These are phyloP conservation scores for Cornus suecica DNA, from an alignment of 148 eudicot genomes.

Conservation along the genomic window DNA sequence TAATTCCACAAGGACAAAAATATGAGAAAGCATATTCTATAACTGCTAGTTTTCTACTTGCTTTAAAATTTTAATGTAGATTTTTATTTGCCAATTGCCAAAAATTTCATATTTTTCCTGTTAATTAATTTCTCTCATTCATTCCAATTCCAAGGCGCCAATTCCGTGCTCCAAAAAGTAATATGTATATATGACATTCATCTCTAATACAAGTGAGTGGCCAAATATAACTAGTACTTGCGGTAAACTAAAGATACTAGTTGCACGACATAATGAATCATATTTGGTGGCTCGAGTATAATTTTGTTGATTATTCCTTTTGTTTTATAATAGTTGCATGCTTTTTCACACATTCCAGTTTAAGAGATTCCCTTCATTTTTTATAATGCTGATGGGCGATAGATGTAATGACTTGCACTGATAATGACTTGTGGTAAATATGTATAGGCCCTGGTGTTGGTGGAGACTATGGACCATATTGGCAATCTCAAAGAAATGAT, in stretches of 20 bases:
- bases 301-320: neutral
- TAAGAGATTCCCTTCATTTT: neutral
- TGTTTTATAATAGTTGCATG: neutral
- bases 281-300: neutral
- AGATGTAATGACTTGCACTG: constrained; percentile 2
- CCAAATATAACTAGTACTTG: neutral
- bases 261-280: constrained; percentile 2
- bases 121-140: neutral
- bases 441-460: constrained; percentile 84
- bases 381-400: constrained; percentile 1
- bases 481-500: constrained; percentile 89
- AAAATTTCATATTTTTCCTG: neutral
- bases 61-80: neutral
- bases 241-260: neutral
- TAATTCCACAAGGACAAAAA: too few relatives aligned
- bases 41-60: neutral
- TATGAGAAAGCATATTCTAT: neutral
- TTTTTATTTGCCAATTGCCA: neutral
- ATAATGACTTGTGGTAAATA: neutral
- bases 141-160: too few relatives aligned
- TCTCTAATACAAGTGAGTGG: neutral
- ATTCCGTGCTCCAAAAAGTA: too few relatives aligned
- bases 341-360: neutral
- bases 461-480: constrained; percentile 89
- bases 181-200: neutral